Percentiles rank a stretch among this genome's conserved stretches.
Evolutionary conservation across 345 rosid species (phyloP).

Genomic region (Brassica cretica): DNA sequence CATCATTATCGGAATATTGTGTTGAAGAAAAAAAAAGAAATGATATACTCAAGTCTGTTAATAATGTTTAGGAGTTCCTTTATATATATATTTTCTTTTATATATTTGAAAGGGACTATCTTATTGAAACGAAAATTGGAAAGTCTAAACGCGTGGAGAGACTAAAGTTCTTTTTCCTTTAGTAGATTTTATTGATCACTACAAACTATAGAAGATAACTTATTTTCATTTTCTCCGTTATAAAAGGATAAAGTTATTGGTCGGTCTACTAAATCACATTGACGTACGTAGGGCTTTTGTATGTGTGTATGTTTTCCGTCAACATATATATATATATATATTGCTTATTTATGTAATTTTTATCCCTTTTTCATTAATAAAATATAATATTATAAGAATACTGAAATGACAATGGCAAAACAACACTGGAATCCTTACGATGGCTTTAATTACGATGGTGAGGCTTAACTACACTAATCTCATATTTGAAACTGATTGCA

Average conservation of each 20-base stretch:
- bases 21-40: not conserved
- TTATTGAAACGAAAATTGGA: not conserved
- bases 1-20: slow-evolving; percentile 1
- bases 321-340: not conserved
- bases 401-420: not conserved
- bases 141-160: slow-evolving; percentile 23
- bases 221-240: not conserved
- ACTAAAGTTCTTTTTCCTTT: not conserved
- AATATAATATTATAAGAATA: not conserved
- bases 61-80: not conserved
- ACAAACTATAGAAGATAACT: not conserved
- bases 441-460: too few species aligned
- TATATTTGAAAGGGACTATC: not conserved
- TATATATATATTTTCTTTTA: not conserved
- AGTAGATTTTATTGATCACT: slow-evolving; percentile 19
- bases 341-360: not conserved
- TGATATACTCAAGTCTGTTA: not conserved
- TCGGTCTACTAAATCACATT: slow-evolving; percentile 23
- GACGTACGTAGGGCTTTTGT: slow-evolving; percentile 1
- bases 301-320: not conserved
- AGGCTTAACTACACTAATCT: too few species aligned
- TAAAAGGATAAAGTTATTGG: slow-evolving; percentile 18
- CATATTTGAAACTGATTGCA: too few species aligned
- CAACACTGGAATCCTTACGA: too few species aligned
- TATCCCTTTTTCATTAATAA: not conserved